Evolutionary conservation across 2,329 filamentous ascomycete species (phyloP).

Genomic region (Dactylellina leptospora): DNA sequence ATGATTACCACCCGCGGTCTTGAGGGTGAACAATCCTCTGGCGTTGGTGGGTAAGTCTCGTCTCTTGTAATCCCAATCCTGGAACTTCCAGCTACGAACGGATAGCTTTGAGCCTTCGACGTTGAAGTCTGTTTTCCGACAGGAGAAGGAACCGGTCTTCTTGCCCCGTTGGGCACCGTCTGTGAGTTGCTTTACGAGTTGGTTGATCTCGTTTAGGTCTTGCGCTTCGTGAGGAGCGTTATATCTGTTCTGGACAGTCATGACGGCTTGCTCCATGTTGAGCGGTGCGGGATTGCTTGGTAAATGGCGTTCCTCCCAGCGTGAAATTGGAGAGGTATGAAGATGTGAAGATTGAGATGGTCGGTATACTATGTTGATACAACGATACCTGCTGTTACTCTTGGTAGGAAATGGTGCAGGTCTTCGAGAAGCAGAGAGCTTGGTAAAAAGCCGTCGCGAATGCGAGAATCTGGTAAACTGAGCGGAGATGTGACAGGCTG

Average conservation of each 20-base stretch:
- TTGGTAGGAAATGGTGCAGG: not conserved
- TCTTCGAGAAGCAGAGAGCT: not conserved
- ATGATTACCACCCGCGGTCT: constrained; percentile 67
- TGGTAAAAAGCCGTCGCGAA: constrained; percentile 19
- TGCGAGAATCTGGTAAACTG: constrained; percentile 11
- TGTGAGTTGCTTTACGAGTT: constrained; percentile 73
- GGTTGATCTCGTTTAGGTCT: constrained; percentile 72
- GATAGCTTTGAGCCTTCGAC: constrained; percentile 72
- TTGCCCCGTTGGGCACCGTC: constrained; percentile 59
- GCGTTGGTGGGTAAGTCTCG: constrained; percentile 87
- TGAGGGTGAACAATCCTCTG: constrained; percentile 90
- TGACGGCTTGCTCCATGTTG: constrained; percentile 64
- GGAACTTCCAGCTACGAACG: constrained; percentile 91
- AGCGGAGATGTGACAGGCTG: not conserved
- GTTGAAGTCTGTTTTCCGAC: constrained; percentile 80
- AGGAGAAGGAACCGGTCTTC: constrained; percentile 71
- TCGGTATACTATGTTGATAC: not conserved
- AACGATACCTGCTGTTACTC: not conserved
- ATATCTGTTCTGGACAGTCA: constrained; percentile 68
- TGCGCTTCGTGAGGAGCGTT: constrained; percentile 65
- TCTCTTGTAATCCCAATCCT: constrained; percentile 96
- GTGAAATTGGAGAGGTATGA: constrained; percentile 11
- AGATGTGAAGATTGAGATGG: not conserved
- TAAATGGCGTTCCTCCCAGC: constrained; percentile 10
- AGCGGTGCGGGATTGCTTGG: constrained; percentile 49